phyloP scores from a whole-genome alignment of 2,329 filamentous ascomycete genomes.

The Colletotrichum acutatum region DNA sequence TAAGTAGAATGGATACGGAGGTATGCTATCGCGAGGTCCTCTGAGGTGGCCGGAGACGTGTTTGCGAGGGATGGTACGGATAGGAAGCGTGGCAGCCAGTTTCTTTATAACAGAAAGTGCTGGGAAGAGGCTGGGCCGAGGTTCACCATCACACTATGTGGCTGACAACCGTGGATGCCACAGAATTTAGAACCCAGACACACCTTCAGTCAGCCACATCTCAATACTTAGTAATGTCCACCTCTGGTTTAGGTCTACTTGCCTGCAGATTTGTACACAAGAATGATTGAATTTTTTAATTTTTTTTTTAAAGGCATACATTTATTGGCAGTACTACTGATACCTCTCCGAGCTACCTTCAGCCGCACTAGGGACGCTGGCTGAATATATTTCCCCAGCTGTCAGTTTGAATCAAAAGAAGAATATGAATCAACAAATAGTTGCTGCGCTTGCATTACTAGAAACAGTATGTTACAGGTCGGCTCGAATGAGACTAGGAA shows the following conservation, averaged over 20 bases:
- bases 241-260: no score
- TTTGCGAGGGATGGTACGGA: neutral
- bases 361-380: no score
- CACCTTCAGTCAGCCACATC: neutral
- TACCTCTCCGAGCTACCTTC: neutral
- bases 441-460: conserved; percentile 5
- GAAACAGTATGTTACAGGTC: conserved; percentile 8
- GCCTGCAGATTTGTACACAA: no score
- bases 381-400: neutral
- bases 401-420: neutral
- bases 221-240: neutral
- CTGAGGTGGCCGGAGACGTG: neutral
- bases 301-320: no score
- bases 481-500: conserved; percentile 6
- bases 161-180: neutral
- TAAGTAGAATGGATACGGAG: neutral
- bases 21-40: no score
- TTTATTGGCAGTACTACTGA: no score
- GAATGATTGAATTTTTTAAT: no score
- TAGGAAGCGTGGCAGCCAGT: neutral
- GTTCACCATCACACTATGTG: neutral
- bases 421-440: neutral
- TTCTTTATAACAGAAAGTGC: neutral
- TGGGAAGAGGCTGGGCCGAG: neutral
- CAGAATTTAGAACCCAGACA: neutral